These are phyloP conservation scores for Phytophthora vignae DNA, from an alignment of 352 stramenopile genomes.

Conservation along the genomic window DNA sequence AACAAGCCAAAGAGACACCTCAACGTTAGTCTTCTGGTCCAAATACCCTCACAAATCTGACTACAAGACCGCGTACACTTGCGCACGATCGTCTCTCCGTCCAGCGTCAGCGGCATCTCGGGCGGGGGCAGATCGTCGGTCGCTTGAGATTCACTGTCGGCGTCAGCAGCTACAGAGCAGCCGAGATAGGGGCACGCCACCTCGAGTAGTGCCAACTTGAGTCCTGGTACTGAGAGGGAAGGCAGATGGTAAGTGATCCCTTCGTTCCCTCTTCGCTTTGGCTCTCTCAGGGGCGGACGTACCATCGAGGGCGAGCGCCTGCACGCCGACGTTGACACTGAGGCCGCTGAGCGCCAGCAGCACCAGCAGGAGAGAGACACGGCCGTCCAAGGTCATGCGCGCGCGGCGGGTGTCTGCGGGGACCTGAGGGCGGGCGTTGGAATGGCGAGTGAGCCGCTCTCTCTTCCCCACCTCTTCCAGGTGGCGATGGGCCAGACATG, in stretches of 20 bases:
- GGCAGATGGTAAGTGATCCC: constrained; percentile 9
- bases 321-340: constrained; percentile 15
- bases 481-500: constrained; percentile 13
- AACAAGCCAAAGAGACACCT: not conserved
- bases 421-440: not conserved
- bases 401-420: not conserved
- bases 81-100: constrained; percentile 31
- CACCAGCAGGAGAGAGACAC: constrained; percentile 3
- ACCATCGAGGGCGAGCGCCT: constrained; percentile 31
- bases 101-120: constrained; percentile 37
- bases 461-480: constrained; percentile 24
- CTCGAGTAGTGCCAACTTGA: constrained; percentile 20
- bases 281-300: not conserved
- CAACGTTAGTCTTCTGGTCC: not conserved
- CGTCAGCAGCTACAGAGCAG: constrained; percentile 3
- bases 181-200: constrained; percentile 21
- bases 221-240: not conserved
- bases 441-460: constrained; percentile 10
- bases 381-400: constrained; percentile 18
- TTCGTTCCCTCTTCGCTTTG: constrained; percentile 5
- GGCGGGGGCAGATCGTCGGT: constrained; percentile 29
- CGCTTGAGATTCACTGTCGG: not conserved
- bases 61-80: constrained; percentile 30
- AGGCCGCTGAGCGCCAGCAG: constrained; percentile 26
- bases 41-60: not conserved